These are phyloP conservation scores for Chlamydomonas sp. DNA, from an alignment of 139 green algal genomes.

Conservation along the genomic window DNA sequence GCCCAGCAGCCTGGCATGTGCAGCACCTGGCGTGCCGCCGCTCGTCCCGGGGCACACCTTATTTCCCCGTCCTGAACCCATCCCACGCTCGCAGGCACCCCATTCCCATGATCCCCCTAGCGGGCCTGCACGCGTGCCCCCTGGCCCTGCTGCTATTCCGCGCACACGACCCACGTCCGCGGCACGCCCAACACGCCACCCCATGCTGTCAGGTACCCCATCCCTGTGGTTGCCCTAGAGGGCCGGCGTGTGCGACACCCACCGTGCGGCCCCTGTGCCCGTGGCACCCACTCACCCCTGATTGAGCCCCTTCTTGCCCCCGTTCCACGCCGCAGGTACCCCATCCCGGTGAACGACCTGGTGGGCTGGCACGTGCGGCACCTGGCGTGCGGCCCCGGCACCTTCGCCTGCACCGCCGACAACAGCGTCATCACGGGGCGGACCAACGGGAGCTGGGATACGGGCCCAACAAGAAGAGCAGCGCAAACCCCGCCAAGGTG, in stretches of 20 bases:
- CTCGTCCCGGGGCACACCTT: too few species aligned
- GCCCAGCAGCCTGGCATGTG: too few species aligned
- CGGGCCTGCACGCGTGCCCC: too few species aligned
- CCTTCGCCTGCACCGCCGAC: slow-evolving; percentile 85
- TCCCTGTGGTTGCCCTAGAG: slow-evolving; percentile 72
- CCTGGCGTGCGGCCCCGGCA: slow-evolving; percentile 84
- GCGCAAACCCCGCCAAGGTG: slow-evolving; percentile 89
- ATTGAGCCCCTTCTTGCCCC: neutral
- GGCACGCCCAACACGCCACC: slow-evolving; percentile 55
- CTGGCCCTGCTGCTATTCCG: too few species aligned
- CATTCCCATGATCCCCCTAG: too few species aligned
- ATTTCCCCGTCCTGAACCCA: too few species aligned
- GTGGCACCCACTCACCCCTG: slow-evolving; percentile 25
- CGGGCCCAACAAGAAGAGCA: slow-evolving; percentile 88
- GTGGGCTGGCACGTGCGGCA: slow-evolving; percentile 85
- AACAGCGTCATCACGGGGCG: slow-evolving; percentile 85
- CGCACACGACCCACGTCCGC: too few species aligned
- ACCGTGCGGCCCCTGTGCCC: slow-evolving; percentile 78
- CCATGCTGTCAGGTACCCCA: slow-evolving; percentile 79
- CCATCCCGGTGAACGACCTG: slow-evolving; percentile 80
- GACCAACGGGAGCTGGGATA: slow-evolving; percentile 93
- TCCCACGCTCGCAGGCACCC: too few species aligned
- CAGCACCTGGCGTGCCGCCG: too few species aligned
- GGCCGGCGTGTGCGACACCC: slow-evolving; percentile 86
- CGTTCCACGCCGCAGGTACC: slow-evolving; percentile 76